phyloP scores from a whole-genome alignment of 1,139 yeast species.

The Protomyces arabidopsidicola region DNA sequence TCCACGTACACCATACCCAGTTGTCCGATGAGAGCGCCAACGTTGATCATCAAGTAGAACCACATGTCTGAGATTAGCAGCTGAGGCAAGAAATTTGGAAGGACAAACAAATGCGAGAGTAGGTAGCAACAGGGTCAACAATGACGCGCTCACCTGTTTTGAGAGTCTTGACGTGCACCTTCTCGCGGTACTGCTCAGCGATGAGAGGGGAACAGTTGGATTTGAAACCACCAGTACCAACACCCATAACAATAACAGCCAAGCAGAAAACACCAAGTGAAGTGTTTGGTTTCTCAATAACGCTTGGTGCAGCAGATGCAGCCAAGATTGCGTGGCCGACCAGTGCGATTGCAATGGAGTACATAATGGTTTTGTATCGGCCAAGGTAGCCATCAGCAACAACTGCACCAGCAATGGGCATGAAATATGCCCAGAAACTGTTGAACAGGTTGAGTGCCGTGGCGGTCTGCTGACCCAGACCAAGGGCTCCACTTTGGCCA shows the following conservation, averaged over 20 bases:
- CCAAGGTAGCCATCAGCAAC: conserved; percentile 73
- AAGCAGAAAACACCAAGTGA: conserved; percentile 50
- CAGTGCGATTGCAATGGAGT: conserved; percentile 57
- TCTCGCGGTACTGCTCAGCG: conserved; percentile 66
- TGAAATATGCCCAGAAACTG: conserved; percentile 78
- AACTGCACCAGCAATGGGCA: conserved; percentile 75
- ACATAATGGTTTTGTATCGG: conserved; percentile 62
- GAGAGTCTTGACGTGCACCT: conserved; percentile 55
- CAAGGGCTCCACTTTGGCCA: conserved; percentile 52
- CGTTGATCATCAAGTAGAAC: conserved; percentile 75
- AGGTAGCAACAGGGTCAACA: conserved; percentile 64
- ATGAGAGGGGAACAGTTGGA: conserved; percentile 72
- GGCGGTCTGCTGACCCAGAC: conserved; percentile 60
- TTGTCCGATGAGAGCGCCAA: conserved; percentile 68
- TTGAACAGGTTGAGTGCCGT: conserved; percentile 73
- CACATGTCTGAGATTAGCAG: conserved; percentile 43
- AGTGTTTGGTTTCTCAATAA: conserved; percentile 48
- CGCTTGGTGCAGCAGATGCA: conserved; percentile 65
- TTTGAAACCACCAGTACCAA: conserved; percentile 80
- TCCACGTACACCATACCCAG: conserved; percentile 65
- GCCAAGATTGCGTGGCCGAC: conserved; percentile 59
- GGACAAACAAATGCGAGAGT: conserved; percentile 55
- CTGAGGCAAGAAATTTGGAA: conserved; percentile 36
- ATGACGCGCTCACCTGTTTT: conserved; percentile 64
- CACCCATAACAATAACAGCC: conserved; percentile 63